These are phyloP conservation scores for Scutellaria baicalensis DNA, from an alignment of 257 asterid genomes.

Conservation along the genomic window DNA sequence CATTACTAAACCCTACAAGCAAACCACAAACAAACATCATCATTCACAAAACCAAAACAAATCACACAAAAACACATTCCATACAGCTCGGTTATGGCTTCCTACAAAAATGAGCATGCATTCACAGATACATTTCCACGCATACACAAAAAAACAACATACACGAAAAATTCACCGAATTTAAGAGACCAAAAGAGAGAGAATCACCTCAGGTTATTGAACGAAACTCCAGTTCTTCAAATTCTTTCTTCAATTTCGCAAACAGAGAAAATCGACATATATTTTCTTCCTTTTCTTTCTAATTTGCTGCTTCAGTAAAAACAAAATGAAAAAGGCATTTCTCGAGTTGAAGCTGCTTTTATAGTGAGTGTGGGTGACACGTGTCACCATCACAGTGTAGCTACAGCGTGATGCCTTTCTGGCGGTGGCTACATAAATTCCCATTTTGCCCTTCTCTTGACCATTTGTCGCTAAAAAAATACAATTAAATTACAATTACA, in stretches of 20 bases:
- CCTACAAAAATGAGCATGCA: slow-evolving; percentile 16
- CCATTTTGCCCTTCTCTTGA: no score
- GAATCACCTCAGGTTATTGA: slow-evolving; percentile 30
- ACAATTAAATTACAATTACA: no score
- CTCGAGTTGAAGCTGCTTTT: slow-evolving; percentile 5
- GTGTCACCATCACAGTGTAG: slow-evolving; percentile 5
- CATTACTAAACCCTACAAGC: slow-evolving; percentile 37
- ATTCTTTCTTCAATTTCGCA: neutral
- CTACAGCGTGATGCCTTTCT: neutral
- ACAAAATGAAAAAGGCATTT: neutral
- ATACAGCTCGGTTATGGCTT: neutral
- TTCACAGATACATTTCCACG: neutral
- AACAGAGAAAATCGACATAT: neutral
- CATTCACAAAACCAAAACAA: neutral
- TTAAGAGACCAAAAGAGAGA: neutral
- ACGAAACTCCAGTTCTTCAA: neutral
- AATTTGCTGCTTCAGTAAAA: neutral
- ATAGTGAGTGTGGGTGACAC: slow-evolving; percentile 14
- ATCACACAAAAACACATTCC: neutral
- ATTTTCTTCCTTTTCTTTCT: neutral
- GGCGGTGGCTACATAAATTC: neutral
- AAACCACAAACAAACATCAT: slow-evolving; percentile 15
- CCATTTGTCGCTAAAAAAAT: no score
- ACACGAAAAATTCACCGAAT: slow-evolving; percentile 1
- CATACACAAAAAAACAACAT: neutral